Evolutionary conservation across 352 stramenopile species (phyloP).

Genomic region (Phytopythium litorale): DNA sequence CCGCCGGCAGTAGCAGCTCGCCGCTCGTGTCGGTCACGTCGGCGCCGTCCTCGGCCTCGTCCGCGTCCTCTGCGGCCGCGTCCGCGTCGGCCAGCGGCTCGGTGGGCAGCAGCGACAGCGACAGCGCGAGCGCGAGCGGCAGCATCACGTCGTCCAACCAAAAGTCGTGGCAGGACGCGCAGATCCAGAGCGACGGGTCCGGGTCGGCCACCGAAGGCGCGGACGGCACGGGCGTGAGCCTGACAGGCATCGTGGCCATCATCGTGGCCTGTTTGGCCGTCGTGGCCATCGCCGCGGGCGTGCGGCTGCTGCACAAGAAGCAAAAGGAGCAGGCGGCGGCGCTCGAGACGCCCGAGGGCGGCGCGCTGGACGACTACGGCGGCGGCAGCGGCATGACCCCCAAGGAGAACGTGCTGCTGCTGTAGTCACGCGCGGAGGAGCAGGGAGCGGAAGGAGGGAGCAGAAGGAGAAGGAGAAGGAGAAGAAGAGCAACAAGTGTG

Average conservation of each 20-base stretch:
- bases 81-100: neutral
- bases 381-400: slow-evolving; percentile 66
- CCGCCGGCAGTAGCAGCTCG: slow-evolving; percentile 2
- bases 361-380: slow-evolving; percentile 45
- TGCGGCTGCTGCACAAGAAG: slow-evolving; percentile 60
- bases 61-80: neutral
- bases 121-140: neutral
- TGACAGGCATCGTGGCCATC: slow-evolving; percentile 47
- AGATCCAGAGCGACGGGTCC: slow-evolving; percentile 24
- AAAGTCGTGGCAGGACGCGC: slow-evolving; percentile 22
- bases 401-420: slow-evolving; percentile 78
- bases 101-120: neutral
- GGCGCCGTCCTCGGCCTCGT: slow-evolving; percentile 10
- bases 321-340: slow-evolving; percentile 42
- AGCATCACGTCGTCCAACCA: slow-evolving; percentile 22
- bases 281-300: slow-evolving; percentile 61
- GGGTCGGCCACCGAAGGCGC: neutral
- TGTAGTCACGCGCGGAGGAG: slow-evolving; percentile 35
- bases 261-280: slow-evolving; percentile 71
- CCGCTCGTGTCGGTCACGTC: slow-evolving; percentile 1
- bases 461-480: neutral
- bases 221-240: slow-evolving; percentile 15
- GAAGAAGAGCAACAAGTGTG: neutral
- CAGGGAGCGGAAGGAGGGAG: neutral
- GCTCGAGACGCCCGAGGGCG: slow-evolving; percentile 36